A percentile compares a stretch with the other conserved stretches of the same genome.
Conservation (phyloP, 768 basidiomycete genomes). For the Myochromella boudieri region DNA sequence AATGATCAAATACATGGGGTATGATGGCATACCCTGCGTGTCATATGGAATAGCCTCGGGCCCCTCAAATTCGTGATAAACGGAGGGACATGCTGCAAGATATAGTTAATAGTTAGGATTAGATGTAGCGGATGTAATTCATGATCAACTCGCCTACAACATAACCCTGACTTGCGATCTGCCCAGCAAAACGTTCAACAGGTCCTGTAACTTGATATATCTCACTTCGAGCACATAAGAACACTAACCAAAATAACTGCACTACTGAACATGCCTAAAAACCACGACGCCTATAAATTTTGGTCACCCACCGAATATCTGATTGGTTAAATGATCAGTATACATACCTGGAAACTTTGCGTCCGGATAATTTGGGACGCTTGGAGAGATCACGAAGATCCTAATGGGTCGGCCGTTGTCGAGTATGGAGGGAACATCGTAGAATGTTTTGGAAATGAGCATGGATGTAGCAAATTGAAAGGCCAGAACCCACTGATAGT, state of each 20-base stretch:
- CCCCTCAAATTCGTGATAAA: constrained; percentile 91
- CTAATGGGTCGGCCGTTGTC: constrained; percentile 64
- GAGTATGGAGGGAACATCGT: constrained; percentile 75
- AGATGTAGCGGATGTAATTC: background rate
- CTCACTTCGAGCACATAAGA: constrained; percentile 50
- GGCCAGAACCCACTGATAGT: background rate
- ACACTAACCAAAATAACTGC: background rate
- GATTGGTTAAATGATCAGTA: no score
- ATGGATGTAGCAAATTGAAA: no score
- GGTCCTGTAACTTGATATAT: constrained; percentile 98
- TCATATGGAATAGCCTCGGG: constrained; percentile 90
- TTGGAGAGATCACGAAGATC: constrained; percentile 82
- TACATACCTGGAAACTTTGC: constrained; percentile 88
- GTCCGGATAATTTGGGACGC: constrained; percentile 77
- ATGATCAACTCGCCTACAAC: constrained; percentile 61
- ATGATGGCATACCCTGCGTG: constrained; percentile 56
- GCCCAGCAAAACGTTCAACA: constrained; percentile 88
- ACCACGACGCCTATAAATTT: constrained; percentile 66
- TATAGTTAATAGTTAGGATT: background rate
- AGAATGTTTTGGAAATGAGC: constrained; percentile 78
- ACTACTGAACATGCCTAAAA: constrained; percentile 60
- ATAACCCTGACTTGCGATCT: constrained; percentile 85
- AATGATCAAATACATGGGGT: background rate
- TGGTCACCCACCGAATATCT: background rate
- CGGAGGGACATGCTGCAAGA: constrained; percentile 70